These are phyloP conservation scores for Malassezia brasiliensis DNA, from an alignment of 1,284 basidiomycete genomes.

Conservation along the genomic window DNA sequence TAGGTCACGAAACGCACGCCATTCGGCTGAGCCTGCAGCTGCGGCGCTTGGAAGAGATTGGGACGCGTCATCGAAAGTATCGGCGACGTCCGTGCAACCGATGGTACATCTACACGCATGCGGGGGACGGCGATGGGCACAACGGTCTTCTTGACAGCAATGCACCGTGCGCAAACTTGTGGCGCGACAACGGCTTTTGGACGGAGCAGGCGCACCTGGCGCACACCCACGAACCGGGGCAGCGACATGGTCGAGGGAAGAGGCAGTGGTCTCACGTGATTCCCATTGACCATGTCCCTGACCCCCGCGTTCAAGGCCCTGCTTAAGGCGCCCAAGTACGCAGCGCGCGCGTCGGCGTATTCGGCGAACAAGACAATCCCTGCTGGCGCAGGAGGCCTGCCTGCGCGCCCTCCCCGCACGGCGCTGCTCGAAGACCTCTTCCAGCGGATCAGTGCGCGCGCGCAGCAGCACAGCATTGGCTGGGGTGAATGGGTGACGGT, in stretches of 20 bases:
- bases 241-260: slow-evolving; percentile 2
- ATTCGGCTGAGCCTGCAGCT: not conserved
- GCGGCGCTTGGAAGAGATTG: not conserved
- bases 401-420: slow-evolving; percentile 57
- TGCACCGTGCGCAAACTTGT: not conserved
- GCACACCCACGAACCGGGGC: slow-evolving; percentile 9
- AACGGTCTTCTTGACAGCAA: not conserved
- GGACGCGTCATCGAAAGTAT: slow-evolving; percentile 9
- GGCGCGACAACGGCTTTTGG: not conserved
- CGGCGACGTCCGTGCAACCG: not conserved
- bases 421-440: slow-evolving; percentile 55
- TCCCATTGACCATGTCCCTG: slow-evolving; percentile 22
- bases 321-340: slow-evolving; percentile 60
- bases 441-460: slow-evolving; percentile 56
- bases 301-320: slow-evolving; percentile 59
- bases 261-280: slow-evolving; percentile 5
- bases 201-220: slow-evolving; percentile 7
- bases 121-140: not conserved
- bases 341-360: slow-evolving; percentile 57
- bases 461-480: slow-evolving; percentile 56
- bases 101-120: not conserved
- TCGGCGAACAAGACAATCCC: slow-evolving; percentile 29
- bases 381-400: slow-evolving; percentile 53
- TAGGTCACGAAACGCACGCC: slow-evolving; percentile 31
- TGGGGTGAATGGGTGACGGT: slow-evolving; percentile 74